Conservation (phyloP, 352 stramenopile genomes). For the Phytophthora rubi region DNA sequence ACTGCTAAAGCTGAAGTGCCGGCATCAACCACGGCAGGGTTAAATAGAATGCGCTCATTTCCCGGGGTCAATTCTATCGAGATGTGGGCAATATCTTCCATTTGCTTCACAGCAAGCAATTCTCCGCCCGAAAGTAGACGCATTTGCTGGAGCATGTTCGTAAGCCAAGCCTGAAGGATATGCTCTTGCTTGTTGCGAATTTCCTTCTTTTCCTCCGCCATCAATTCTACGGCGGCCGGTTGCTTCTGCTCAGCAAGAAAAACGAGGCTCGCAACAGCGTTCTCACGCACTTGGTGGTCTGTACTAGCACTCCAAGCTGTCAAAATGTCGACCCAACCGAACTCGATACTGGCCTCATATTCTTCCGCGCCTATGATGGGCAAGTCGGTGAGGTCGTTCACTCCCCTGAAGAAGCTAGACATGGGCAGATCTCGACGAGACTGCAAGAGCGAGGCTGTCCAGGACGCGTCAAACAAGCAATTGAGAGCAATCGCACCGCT, state of each 20-base stretch:
- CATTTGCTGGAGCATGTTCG: conserved; percentile 78
- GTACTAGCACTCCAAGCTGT: conserved; percentile 73
- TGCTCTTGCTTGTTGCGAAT: conserved; percentile 55
- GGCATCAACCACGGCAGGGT: conserved; percentile 70
- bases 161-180: conserved; percentile 82
- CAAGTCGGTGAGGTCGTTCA: conserved; percentile 70
- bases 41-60: conserved; percentile 77
- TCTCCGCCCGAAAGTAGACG: conserved; percentile 62
- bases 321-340: conserved; percentile 85
- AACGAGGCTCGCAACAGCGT: conserved; percentile 74
- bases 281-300: conserved; percentile 58
- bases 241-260: conserved; percentile 58
- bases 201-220: conserved; percentile 15
- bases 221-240: not conserved
- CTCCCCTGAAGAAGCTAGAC: conserved; percentile 62
- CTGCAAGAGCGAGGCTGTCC: conserved; percentile 53
- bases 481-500: conserved; percentile 51
- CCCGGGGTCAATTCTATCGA: conserved; percentile 80
- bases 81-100: conserved; percentile 76
- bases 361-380: conserved; percentile 78
- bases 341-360: conserved; percentile 75
- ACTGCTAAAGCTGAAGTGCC: conserved; percentile 73
- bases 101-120: conserved; percentile 77
- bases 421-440: conserved; percentile 70
- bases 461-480: conserved; percentile 47